Base-by-base conservation (phyloP, 1,284 basidiomycete genomes). In the Cerrena zonata region DNA sequence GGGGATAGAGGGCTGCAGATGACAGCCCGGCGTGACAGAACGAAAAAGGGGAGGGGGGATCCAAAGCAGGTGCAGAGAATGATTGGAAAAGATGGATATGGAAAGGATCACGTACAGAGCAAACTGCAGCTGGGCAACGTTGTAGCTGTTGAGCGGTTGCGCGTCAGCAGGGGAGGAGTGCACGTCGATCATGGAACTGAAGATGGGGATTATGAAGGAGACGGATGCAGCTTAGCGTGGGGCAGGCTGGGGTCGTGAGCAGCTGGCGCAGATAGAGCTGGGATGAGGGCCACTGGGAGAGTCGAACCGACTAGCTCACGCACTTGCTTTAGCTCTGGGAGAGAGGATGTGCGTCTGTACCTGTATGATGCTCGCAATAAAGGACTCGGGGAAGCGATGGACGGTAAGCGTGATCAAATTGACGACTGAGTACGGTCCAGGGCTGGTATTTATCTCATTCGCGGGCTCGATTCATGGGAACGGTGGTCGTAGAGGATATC, bases 101-200 rank as follows among this genome's bases (percentile, higher is more conserved):
- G 49, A 45, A 46, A 39, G 13, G 21, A 43, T 42, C 40, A 78
- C 80, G 67, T 58, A 83, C 80, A 79, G 70, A 36, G 76, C 70
- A 64, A 75, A 78, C 52, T 83, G 78, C 53, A 82, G 74, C 64
- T 82, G 79, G 44, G 78, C 75, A 56, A 84, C 74, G 77, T 78
- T 78, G 69, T 80, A 82, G 53, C 72, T 69, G 63, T 76, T 78
- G 61, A 82, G 72, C 62, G 76, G 55, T 58, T 65, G 61, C 53
- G 65, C 56, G 55, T 58, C 56, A 44, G 25, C 45, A 34, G 23
- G 37, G 25, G 62, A 53, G 48, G 64, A 58, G 43, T 64, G 53
- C 43, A 67, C 66, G 60, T 66, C 67, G 57, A 61, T 64, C 66
- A 66, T 65, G 57, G 64, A 62, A 42, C 41, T 42, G 41, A 42